Evolutionary conservation across 306 rosid species (phyloP).

Genomic region (Pyrus pyrifolia): DNA sequence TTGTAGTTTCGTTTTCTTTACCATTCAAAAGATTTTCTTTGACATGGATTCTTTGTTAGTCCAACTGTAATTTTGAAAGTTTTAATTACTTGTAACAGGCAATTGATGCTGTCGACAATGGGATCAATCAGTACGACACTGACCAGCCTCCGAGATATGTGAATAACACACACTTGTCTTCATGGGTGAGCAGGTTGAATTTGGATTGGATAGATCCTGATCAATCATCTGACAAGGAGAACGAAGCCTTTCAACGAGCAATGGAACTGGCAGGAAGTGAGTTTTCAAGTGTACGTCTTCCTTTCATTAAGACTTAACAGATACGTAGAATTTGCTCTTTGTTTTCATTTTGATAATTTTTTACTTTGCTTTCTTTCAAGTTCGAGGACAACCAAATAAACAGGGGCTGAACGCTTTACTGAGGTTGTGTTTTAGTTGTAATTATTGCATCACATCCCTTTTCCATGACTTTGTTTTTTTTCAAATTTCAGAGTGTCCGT

Average conservation of each 20-base stretch:
- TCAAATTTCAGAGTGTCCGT: conserved; percentile 49
- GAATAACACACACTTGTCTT: conserved; percentile 84
- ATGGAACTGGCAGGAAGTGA: conserved; percentile 83
- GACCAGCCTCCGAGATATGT: conserved; percentile 88
- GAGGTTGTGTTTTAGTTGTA: background rate
- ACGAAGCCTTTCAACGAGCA: conserved; percentile 74
- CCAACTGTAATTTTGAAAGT: background rate
- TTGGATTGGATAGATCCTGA: conserved; percentile 91
- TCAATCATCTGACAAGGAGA: conserved; percentile 80
- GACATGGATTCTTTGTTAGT: background rate
- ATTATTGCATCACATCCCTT: background rate
- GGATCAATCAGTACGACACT: conserved; percentile 74
- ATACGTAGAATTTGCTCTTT: background rate
- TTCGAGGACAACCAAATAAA: background rate
- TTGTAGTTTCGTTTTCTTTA: background rate
- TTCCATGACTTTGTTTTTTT: background rate
- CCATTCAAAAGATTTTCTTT: background rate
- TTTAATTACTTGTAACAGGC: conserved; percentile 45
- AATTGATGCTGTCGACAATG: conserved; percentile 89
- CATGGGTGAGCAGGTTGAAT: conserved; percentile 79
- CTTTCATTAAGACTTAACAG: background rate
- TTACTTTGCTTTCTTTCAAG: too few relatives aligned
- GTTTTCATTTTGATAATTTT: too few relatives aligned
- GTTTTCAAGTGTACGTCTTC: conserved; percentile 59
- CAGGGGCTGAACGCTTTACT: background rate